Conservation (phyloP, 2,329 filamentous ascomycete species). For the Chaetomium globosum region DNA sequence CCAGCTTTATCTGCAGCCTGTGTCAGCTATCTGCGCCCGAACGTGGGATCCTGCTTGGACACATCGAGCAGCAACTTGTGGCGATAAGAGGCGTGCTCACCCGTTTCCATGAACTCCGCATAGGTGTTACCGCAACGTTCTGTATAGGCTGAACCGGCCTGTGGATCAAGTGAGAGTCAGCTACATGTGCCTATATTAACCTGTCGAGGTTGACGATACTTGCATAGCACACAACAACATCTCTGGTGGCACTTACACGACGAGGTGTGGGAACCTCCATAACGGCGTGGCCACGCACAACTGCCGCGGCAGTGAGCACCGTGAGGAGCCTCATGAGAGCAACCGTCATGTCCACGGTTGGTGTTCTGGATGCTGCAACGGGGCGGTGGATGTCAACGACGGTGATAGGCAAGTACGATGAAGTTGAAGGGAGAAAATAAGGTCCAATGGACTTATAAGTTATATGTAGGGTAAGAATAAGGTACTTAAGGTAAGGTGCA, state of each 20-base stretch:
- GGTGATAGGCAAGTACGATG: not conserved
- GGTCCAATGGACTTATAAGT: not conserved
- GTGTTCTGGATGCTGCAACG: not conserved
- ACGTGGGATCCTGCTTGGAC: too few species aligned
- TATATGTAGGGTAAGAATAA: too few species aligned
- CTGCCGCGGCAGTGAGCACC: not conserved
- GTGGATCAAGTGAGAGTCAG: not conserved
- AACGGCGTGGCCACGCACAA: slow-evolving; percentile 11
- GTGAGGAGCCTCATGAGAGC: not conserved
- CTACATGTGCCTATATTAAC: too few species aligned
- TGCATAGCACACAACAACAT: not conserved
- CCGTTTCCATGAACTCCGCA: not conserved
- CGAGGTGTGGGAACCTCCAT: slow-evolving; percentile 2
- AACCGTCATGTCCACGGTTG: not conserved
- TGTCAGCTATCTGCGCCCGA: not conserved
- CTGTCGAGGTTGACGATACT: not conserved
- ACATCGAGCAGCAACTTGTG: not conserved
- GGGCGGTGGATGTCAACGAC: not conserved
- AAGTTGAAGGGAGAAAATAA: not conserved
- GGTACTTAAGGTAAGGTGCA: too few species aligned
- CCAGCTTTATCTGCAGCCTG: slow-evolving; percentile 3
- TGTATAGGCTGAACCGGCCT: slow-evolving; percentile 6
- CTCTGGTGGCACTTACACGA: not conserved
- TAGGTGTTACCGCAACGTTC: slow-evolving; percentile 4
- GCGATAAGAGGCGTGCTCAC: not conserved